Evolutionary conservation across 2,329 filamentous ascomycete species (phyloP), one percentile per base, ranked within the genome.

Genomic region (Celoporthe dispersa): DNA sequence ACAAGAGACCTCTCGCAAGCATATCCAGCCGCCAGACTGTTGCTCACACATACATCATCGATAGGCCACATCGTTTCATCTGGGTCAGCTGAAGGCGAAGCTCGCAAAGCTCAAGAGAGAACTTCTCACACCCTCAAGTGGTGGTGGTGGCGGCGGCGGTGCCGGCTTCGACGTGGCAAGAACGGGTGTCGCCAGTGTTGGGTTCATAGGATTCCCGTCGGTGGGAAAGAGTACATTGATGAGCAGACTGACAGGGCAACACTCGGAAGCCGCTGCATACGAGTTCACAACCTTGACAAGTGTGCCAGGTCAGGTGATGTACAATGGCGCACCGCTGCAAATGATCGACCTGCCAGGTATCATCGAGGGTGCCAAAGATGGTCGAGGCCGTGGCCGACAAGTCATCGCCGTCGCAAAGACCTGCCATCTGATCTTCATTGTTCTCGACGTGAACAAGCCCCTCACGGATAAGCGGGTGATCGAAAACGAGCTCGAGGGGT

Each of bases 401-500:
- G 96, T 99, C 78, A 99, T 99, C 84, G 96, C 96, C 11, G 96
- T 99, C 64, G 95, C 96, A 71, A 99, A 99, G 86, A 98, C 96
- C 25, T 99, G 96, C 84, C 93, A 99, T 86, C 84, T 99, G 76
- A 99, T 99, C 77, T 98, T 98, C 82, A 99, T 99, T 78, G 94
- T 99, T 63, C 86, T 99, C 68, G 96, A 99, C 78, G 96, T 99
- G 78, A 98, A 98, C 84, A 99, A 99, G 83, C 96, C 96, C 33
- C 85, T 99, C 76, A 97, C 95, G 22, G 96, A 99, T 83, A 99
- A 99, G 86, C 90, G 93, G 72, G 87, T 99, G 73, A 99, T 99
- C 78, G 96, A 99, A 83, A 87, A 89, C 66, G 96, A 99, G 84
- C 83, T 99, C 79, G 96, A 99, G 80, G 96, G 96, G 9, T 99